Conservation (phyloP, 2,329 filamentous ascomycete species). For the Samsoniella hepiali region DNA sequence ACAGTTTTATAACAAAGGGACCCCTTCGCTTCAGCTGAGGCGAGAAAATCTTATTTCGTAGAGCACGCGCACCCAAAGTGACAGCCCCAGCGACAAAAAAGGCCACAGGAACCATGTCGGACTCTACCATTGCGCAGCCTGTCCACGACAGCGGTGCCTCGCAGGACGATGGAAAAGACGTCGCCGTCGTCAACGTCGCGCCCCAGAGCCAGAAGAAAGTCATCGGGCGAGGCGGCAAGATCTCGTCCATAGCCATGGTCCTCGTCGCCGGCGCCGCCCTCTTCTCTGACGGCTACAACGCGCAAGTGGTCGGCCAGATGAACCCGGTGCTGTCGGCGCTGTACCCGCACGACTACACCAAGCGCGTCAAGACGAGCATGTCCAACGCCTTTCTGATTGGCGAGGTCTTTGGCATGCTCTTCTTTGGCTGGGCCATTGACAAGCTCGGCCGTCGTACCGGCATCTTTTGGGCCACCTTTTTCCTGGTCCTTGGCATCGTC, state of each 20-base stretch:
- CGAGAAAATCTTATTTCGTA: not conserved
- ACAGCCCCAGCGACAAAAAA: not conserved
- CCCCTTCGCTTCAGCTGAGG: constrained; percentile 9
- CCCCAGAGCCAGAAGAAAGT: not conserved
- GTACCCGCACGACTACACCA: constrained; percentile 33
- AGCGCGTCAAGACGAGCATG: constrained; percentile 35
- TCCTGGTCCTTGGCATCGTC: constrained; percentile 45
- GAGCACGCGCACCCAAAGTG: not conserved
- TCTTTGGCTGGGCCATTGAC: constrained; percentile 42
- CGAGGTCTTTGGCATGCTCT: constrained; percentile 40
- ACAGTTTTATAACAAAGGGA: not conserved
- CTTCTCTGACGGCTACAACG: constrained; percentile 36
- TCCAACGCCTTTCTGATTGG: constrained; percentile 41
- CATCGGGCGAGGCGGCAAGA: not conserved
- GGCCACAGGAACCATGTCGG: not conserved
- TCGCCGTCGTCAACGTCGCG: not conserved
- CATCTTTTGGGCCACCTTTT: constrained; percentile 43
- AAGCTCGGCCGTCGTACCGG: constrained; percentile 44
- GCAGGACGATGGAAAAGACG: constrained; percentile 12
- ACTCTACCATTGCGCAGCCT: not conserved
- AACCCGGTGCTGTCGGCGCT: constrained; percentile 30
- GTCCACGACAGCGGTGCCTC: not conserved
- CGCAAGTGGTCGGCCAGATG: constrained; percentile 34
- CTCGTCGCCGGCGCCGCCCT: constrained; percentile 31
- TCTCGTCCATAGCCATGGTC: constrained; percentile 22